Evolutionary conservation across 2,329 filamentous ascomycete species (phyloP).

Genomic region (Exophiala mesophila): DNA sequence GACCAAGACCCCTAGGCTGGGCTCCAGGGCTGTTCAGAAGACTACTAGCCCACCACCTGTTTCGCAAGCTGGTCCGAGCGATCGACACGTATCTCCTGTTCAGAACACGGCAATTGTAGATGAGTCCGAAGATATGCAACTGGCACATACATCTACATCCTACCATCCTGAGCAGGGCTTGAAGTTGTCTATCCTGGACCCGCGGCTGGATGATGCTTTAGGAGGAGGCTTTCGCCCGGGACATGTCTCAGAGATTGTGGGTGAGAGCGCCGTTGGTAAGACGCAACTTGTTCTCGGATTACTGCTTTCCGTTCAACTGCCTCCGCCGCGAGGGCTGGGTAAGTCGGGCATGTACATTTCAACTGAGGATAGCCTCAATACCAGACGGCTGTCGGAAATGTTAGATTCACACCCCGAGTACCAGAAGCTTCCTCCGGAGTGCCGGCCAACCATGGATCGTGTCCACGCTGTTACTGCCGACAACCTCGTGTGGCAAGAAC

Average conservation of each 20-base stretch:
- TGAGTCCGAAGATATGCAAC: no score
- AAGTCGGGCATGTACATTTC: constrained; percentile 86
- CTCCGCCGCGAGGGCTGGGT: constrained; percentile 63
- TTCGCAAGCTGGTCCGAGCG: background rate
- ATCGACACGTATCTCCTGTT: background rate
- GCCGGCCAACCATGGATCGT: constrained; percentile 63
- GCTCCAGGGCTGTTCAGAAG: constrained; percentile 36
- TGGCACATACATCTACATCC: no score
- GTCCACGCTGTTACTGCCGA: constrained; percentile 78
- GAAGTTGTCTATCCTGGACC: constrained; percentile 75
- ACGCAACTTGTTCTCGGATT: constrained; percentile 87
- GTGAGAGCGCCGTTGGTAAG: constrained; percentile 89
- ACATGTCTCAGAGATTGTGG: constrained; percentile 81
- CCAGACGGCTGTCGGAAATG: constrained; percentile 74
- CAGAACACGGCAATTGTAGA: background rate
- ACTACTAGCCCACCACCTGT: background rate
- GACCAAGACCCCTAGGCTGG: constrained; percentile 8
- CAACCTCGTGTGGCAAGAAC: constrained; percentile 90
- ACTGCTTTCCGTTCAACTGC: constrained; percentile 77
- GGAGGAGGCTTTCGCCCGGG: constrained; percentile 76
- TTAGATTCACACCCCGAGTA: constrained; percentile 63
- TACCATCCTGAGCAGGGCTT: constrained; percentile 21
- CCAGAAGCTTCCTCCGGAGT: constrained; percentile 35
- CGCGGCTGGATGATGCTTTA: constrained; percentile 63
- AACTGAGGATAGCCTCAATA: constrained; percentile 81